Evolutionary conservation across 2,329 filamentous ascomycete species (phyloP), one percentile per base, ranked within the genome.

Genomic region (Apiospora hydei): DNA sequence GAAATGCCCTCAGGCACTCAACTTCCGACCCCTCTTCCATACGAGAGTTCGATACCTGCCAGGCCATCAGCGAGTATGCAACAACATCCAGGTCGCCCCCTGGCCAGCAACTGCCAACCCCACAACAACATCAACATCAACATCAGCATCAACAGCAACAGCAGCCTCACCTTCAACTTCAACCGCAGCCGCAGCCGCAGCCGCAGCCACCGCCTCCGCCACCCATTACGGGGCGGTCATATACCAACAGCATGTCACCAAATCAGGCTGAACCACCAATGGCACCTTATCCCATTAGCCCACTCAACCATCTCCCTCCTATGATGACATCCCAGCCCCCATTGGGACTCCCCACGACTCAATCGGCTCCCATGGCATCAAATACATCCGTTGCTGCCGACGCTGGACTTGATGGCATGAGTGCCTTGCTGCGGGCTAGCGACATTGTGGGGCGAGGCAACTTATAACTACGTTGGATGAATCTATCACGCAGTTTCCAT

Each of bases 391-490:
- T 57, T 41, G 38, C 57, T 8, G 64, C 76, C 2, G 80, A 81
- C 4, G 74, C 74, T 6, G 78, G 80, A 4, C 80, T 90, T 26
- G 89, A 91, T 73, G 89, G 89, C 1, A 88, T 91, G 81, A 89
- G 84, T 72, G 89, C 89, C 8, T 81, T 91, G 14, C 78, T 91
- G 1, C 84, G 84, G 73, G 89, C 89, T 13, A 88, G 89, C 44
- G 89, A 91, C 75, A 88, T 91, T 73, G 87, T 91, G 51, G 86
- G 87, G 72, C 84, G 85, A 57, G 81, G 84, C 69, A 67, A 73
- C 44, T 38, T 49, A 34, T 67, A 14, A 69, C 34, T 34, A 64
- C 57, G 57, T 24, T 41, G n/a, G 57, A 64, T 41, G 57, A 41
- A 24, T 10, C 3, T 41, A 64, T 38, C 57, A 64, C 34, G 11